Percentiles rank a stretch among this genome's conserved stretches.
These are phyloP conservation scores for Botrytis deweyae DNA, from an alignment of 2,329 filamentous ascomycete species.

Conservation along the genomic window DNA sequence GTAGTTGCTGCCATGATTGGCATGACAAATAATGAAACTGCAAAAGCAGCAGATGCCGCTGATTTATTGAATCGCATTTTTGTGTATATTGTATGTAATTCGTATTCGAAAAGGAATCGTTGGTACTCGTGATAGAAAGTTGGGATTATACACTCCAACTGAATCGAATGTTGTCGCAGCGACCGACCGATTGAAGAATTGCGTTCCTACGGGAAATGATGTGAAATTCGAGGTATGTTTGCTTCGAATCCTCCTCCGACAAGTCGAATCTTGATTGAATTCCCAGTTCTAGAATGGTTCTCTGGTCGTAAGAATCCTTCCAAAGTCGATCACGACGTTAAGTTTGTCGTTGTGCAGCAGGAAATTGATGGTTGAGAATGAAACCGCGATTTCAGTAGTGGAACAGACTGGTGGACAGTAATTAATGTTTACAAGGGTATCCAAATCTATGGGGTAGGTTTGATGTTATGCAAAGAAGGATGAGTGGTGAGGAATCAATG, in stretches of 20 bases:
- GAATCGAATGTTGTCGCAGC: slow-evolving; percentile 11
- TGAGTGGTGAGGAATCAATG: not conserved
- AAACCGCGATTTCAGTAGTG: not conserved
- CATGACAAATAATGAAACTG: slow-evolving; percentile 28
- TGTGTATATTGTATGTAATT: slow-evolving; percentile 23
- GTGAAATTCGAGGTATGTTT: not conserved
- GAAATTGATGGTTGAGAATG: slow-evolving; percentile 11
- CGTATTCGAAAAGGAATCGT: slow-evolving; percentile 6
- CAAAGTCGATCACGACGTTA: slow-evolving; percentile 18
- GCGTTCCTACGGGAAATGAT: not conserved
- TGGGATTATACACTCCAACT: not conserved
- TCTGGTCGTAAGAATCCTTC: not conserved
- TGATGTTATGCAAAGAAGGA: not conserved
- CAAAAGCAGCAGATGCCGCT: slow-evolving; percentile 26
- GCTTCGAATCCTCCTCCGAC: not conserved
- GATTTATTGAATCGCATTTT: slow-evolving; percentile 29
- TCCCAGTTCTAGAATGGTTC: slow-evolving; percentile 3
- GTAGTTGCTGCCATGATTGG: slow-evolving; percentile 21
- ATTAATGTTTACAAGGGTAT: slow-evolving; percentile 11
- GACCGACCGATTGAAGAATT: not conserved
- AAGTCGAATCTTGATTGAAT: not conserved
- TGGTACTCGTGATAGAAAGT: slow-evolving; percentile 25
- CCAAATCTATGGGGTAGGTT: not conserved
- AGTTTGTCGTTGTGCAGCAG: slow-evolving; percentile 14
- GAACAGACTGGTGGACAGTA: not conserved